A percentile compares a stretch with the other conserved stretches of the same genome.
phyloP scores from a whole-genome alignment of 805 yeast genomes.

The Wickerhamomyces chaumierensis region DNA sequence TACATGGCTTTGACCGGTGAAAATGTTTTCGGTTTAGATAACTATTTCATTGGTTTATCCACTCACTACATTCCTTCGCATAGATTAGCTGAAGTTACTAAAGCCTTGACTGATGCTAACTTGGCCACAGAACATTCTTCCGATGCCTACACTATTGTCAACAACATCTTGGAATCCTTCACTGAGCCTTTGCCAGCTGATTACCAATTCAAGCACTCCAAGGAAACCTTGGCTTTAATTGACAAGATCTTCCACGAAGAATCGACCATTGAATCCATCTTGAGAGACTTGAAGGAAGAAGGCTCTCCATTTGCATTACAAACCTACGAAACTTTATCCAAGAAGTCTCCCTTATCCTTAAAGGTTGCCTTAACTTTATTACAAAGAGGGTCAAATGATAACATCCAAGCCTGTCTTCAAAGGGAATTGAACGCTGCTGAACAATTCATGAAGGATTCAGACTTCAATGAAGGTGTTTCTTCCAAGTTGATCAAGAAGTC shows the following conservation, averaged over 20 bases:
- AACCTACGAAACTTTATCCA: conserved; percentile 42
- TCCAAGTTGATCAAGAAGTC: conserved; percentile 54
- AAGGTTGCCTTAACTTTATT: conserved; percentile 61
- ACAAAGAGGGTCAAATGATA: conserved; percentile 44
- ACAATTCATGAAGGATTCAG: conserved; percentile 54
- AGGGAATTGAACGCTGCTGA: conserved; percentile 71
- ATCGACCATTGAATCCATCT: conserved; percentile 33
- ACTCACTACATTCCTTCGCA: conserved; percentile 77
- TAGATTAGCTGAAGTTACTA: conserved; percentile 48
- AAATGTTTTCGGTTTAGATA: conserved; percentile 64
- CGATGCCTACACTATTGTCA: conserved; percentile 34
- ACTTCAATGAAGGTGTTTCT: conserved; percentile 61
- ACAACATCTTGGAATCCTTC: conserved; percentile 70
- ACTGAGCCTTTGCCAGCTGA: conserved; percentile 53
- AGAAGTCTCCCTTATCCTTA: conserved; percentile 72
- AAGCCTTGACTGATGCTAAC: conserved; percentile 40
- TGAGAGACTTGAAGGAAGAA: conserved; percentile 35
- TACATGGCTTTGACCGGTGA: conserved; percentile 84
- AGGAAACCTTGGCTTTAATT: conserved; percentile 49
- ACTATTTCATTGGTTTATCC: conserved; percentile 75
- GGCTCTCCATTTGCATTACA: conserved; percentile 56
- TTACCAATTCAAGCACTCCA: conserved; percentile 46
- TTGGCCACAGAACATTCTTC: conserved; percentile 16
- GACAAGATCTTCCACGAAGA: conserved; percentile 53
- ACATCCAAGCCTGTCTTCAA: conserved; percentile 55